Conservation (phyloP, 1,139 yeast species). For the Candida dubliniensis region DNA sequence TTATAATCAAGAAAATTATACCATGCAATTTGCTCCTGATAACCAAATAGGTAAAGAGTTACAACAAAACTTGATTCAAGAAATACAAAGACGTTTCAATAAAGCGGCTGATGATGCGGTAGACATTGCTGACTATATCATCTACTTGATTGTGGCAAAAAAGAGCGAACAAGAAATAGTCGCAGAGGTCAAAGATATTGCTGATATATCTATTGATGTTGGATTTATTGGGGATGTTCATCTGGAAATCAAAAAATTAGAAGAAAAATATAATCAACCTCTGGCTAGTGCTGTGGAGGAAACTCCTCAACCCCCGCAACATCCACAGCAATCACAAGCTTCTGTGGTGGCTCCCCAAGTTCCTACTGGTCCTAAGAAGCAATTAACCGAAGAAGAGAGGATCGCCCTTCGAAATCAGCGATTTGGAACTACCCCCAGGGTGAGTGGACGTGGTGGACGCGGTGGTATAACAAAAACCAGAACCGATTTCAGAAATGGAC, state of each 20-base stretch:
- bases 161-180: conserved; percentile 65
- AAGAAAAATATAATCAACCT: background rate
- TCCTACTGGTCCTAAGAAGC: conserved; percentile 23
- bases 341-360: conserved; percentile 7
- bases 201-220: conserved; percentile 62
- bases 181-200: conserved; percentile 61
- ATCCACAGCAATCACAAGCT: conserved; percentile 1
- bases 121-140: conserved; percentile 79
- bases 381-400: conserved; percentile 13
- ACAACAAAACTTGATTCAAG: conserved; percentile 36
- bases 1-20: background rate
- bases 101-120: conserved; percentile 60
- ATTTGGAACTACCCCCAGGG: conserved; percentile 10
- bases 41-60: conserved; percentile 43
- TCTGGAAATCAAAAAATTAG: conserved; percentile 45
- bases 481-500: conserved; percentile 3
- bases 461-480: conserved; percentile 8
- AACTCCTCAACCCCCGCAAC: conserved; percentile 5
- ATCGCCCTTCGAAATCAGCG: conserved; percentile 15
- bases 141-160: conserved; percentile 70
- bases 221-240: conserved; percentile 53
- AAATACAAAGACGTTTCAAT: conserved; percentile 35
- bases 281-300: conserved; percentile 4
- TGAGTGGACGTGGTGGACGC: conserved; percentile 8
- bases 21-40: conserved; percentile 38